These are phyloP conservation scores for Cercospora zeina DNA, from an alignment of 2,329 filamentous ascomycete genomes.

Conservation along the genomic window DNA sequence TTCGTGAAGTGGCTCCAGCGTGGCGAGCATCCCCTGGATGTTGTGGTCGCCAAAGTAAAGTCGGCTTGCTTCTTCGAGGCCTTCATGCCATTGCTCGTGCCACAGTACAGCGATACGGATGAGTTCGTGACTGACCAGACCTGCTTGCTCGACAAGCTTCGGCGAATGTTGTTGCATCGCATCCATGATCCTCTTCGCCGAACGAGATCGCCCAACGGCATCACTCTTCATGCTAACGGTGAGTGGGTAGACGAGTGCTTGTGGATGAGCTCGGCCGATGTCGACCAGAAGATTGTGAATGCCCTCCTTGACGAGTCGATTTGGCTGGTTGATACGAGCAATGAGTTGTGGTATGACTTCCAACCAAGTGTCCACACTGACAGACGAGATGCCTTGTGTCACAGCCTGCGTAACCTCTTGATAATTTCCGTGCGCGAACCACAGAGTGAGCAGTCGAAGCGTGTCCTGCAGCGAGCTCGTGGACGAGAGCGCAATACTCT, in stretches of 20 bases:
- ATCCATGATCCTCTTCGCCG: constrained; percentile 92
- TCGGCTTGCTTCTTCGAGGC: constrained; percentile 90
- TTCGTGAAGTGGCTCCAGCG: constrained; percentile 84
- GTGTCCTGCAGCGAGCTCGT: constrained; percentile 96
- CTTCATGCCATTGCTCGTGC: constrained; percentile 99
- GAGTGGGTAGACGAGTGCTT: constrained; percentile 93
- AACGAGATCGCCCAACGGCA: constrained; percentile 77
- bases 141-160: constrained; percentile 89
- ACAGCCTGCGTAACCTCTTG: constrained; percentile 85
- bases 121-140: constrained; percentile 91
- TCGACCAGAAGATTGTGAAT: constrained; percentile 91
- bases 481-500: constrained; percentile 87
- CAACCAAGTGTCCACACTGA: constrained; percentile 97
- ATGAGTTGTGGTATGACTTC: constrained; percentile 98
- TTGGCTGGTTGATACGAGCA: constrained; percentile 94
- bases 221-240: constrained; percentile 98
- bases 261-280: constrained; percentile 89
- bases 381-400: constrained; percentile 83
- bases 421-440: constrained; percentile 91
- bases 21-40: constrained; percentile 94
- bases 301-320: constrained; percentile 79
- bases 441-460: constrained; percentile 84
- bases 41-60: constrained; percentile 98
- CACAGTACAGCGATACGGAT: constrained; percentile 95
- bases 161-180: constrained; percentile 95